Percentiles rank a stretch among this genome's conserved stretches.
Conservation (phyloP, 371 early-diverging fungal genomes). For the Mortierella sp. region DNA sequence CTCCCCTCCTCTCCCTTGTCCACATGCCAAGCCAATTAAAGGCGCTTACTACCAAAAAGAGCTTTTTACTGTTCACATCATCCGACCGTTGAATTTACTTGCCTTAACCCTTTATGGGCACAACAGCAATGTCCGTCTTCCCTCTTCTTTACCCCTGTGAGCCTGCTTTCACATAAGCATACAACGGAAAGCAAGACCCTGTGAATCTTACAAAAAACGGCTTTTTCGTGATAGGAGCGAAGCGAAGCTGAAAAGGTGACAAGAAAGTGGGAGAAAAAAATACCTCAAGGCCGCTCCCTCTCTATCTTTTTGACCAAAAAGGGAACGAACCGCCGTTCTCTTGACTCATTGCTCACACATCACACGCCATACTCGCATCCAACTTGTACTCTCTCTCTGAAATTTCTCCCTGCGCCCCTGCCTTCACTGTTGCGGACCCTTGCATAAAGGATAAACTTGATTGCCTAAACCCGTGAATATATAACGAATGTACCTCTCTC, state of each 20-base stretch:
- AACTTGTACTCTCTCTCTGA: neutral
- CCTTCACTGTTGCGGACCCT: neutral
- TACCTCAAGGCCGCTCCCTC: neutral
- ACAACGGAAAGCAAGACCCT: neutral
- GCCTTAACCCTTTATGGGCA: neutral
- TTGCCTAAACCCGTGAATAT: neutral
- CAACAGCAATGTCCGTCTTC: too few species aligned
- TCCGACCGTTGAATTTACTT: neutral
- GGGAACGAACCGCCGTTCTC: neutral
- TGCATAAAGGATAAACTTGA: neutral
- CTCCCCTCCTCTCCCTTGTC: neutral
- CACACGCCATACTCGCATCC: slow-evolving; percentile 1
- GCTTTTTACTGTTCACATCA: neutral
- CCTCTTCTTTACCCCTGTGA: neutral
- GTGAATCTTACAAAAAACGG: neutral
- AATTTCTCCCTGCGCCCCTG: neutral
- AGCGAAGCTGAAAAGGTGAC: neutral
- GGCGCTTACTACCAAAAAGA: neutral
- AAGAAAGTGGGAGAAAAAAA: neutral
- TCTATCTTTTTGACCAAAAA: neutral
- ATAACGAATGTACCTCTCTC: neutral
- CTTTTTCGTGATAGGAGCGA: neutral
- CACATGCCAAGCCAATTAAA: neutral
- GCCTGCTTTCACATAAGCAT: slow-evolving; percentile 3
- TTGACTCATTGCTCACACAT: slow-evolving; percentile 3